Evolutionary conservation across 371 early-diverging fungal species (phyloP), one percentile per base, ranked within the genome.

Genomic region (Entomophthora muscae): DNA sequence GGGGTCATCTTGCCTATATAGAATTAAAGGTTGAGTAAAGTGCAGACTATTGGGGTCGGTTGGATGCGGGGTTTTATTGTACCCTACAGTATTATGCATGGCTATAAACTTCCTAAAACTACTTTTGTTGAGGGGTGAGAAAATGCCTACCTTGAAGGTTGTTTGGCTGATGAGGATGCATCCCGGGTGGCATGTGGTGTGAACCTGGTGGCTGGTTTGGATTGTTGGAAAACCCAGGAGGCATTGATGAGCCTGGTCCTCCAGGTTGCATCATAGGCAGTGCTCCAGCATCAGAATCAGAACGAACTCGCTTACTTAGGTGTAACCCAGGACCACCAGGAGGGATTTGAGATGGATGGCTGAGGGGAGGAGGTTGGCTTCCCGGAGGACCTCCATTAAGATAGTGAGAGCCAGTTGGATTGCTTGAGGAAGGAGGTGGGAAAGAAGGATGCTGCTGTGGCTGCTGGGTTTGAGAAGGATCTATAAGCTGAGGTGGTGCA

Each of bases 401-500:
- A 63, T 69, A 69, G 23, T 64, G 66, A 52, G 67, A 27, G 52
- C 65, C 56, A 52, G 72, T 55, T 68, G 68, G 70, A 28, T 66
- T 69, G 23, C 64, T 65, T 22, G 64, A 65, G 12, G 67, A 68
- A n/a, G 66, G 66, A 13, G 64, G 28, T 53, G 65, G 66, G 51
- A 26, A 56, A 32, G 32, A 52, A 2, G 70, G 71, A 22, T 63
- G 68, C 30, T 54, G 52, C 7, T 70, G 72, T 5, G 68, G 70
- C 24, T 57, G 68, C 61, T 67, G 72, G 52, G 70, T 71, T 51
- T 76, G 76, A 17, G 73, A 63, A 27, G 72, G 74, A 67, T 75
- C 74, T 13, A 67, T 63, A 73, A 74, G 71, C 52, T 75, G 77
- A 32, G 75, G 70, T 13, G 75, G 77, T 1, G 73, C 74, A 52